These are phyloP conservation scores for Postia placenta DNA, from an alignment of 768 basidiomycete species.

Conservation along the genomic window DNA sequence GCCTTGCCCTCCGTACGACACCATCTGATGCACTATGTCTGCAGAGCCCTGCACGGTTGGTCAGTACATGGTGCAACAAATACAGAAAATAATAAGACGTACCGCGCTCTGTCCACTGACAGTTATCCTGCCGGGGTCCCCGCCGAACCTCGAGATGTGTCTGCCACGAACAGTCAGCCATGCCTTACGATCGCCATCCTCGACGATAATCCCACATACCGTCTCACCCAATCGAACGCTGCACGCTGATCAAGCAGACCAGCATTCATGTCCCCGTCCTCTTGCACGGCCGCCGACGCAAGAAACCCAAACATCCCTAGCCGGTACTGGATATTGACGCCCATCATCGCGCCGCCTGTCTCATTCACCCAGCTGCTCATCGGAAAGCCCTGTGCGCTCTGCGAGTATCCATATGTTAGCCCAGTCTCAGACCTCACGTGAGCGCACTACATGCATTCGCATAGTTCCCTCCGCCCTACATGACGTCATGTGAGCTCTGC, in stretches of 20 bases:
- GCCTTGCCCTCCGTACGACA: not conserved
- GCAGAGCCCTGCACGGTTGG: not conserved
- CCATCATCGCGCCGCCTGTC: not conserved
- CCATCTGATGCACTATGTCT: not conserved
- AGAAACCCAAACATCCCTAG: conserved; percentile 2
- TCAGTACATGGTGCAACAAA: no score
- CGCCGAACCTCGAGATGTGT: not conserved
- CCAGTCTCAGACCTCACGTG: not conserved
- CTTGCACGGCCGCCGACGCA: not conserved
- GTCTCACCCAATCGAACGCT: not conserved
- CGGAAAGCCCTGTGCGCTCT: not conserved
- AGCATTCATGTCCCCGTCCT: not conserved
- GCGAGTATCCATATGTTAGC: not conserved
- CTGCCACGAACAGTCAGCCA: no score
- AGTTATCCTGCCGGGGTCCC: not conserved
- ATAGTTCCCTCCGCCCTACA: not conserved
- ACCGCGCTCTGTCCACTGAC: not conserved
- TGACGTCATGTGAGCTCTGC: not conserved
- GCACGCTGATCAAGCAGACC: not conserved
- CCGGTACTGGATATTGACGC: not conserved
- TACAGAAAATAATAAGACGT: no score
- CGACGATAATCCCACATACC: no score
- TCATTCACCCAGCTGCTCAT: not conserved
- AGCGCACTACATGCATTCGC: not conserved
- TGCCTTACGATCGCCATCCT: no score